Percentiles rank a stretch among this genome's conserved stretches.
These are phyloP conservation scores for Coniochaeta prunicola DNA, from an alignment of 2,329 filamentous ascomycete species.

Conservation along the genomic window DNA sequence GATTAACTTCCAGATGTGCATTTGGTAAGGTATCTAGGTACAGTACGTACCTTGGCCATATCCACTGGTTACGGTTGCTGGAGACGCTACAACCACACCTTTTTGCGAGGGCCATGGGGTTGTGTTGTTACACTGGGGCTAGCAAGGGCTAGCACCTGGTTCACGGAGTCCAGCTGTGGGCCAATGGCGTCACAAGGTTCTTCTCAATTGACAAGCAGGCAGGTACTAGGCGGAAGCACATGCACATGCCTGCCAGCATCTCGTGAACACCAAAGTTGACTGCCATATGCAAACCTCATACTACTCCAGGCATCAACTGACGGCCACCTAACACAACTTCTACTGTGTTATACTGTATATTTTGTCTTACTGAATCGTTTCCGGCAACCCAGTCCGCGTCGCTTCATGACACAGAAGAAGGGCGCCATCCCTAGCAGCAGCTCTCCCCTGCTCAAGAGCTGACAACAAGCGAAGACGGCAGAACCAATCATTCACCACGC, in stretches of 20 bases:
- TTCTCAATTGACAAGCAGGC: background rate
- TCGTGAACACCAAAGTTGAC: constrained; percentile 3
- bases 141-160: background rate
- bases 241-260: constrained; percentile 4
- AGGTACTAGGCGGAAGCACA: constrained; percentile 5
- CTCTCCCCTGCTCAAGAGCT: background rate
- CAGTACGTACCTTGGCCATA: no score
- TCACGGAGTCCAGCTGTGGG: background rate
- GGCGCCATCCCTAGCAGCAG: background rate
- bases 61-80: no score
- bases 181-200: constrained; percentile 5
- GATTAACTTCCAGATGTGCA: no score
- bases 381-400: background rate
- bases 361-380: background rate
- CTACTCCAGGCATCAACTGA: background rate
- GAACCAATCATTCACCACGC: background rate
- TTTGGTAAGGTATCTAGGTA: no score
- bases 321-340: background rate
- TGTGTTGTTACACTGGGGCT: no score
- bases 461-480: background rate
- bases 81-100: no score
- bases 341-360: no score
- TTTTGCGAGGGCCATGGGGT: no score
- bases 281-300: background rate
- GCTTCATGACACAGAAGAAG: background rate